phyloP scores from a whole-genome alignment of 2,329 filamentous ascomycete species.

The Dichotomopilus funicola region DNA sequence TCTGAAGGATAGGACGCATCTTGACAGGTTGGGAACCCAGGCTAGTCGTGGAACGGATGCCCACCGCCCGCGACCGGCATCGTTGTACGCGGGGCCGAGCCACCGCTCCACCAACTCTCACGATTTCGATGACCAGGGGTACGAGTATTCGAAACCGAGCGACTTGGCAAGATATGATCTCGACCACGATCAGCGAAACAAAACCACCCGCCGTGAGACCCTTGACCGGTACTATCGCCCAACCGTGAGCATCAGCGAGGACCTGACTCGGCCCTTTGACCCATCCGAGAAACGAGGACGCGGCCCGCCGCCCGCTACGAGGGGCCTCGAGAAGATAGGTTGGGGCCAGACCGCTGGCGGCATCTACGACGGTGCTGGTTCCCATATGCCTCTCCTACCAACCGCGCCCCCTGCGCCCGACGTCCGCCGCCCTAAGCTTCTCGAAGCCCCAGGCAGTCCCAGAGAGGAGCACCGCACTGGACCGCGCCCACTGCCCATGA shows the following conservation, averaged over 20 bases:
- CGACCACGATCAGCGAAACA: conserved; percentile 41
- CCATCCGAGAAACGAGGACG: conserved; percentile 30
- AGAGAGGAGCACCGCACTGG: conserved; percentile 27
- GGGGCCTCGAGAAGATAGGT: conserved; percentile 65
- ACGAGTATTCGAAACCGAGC: conserved; percentile 57
- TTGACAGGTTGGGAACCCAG: conserved; percentile 34
- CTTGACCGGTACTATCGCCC: conserved; percentile 51
- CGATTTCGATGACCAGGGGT: conserved; percentile 53
- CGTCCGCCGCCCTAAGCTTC: conserved; percentile 27
- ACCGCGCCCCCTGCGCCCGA: conserved; percentile 36
- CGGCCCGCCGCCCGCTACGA: conserved; percentile 60
- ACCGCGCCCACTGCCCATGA: conserved; percentile 45
- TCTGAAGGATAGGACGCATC: conserved; percentile 40
- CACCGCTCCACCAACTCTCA: conserved; percentile 38
- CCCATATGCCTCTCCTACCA: conserved; percentile 43
- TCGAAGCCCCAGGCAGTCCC: conserved; percentile 33
- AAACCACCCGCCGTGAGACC: conserved; percentile 44
- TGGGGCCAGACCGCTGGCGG: conserved; percentile 32
- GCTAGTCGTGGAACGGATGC: conserved; percentile 35
- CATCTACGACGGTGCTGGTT: conserved; percentile 41
- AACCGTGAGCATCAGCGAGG: conserved; percentile 46
- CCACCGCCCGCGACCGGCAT: conserved; percentile 41
- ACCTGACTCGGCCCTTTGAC: conserved; percentile 39
- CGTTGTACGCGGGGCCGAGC: conserved; percentile 38
- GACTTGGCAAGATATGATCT: conserved; percentile 57